These are phyloP conservation scores for Xerocomus brunneocitrinus DNA, from an alignment of 768 basidiomycete genomes.

Conservation along the genomic window DNA sequence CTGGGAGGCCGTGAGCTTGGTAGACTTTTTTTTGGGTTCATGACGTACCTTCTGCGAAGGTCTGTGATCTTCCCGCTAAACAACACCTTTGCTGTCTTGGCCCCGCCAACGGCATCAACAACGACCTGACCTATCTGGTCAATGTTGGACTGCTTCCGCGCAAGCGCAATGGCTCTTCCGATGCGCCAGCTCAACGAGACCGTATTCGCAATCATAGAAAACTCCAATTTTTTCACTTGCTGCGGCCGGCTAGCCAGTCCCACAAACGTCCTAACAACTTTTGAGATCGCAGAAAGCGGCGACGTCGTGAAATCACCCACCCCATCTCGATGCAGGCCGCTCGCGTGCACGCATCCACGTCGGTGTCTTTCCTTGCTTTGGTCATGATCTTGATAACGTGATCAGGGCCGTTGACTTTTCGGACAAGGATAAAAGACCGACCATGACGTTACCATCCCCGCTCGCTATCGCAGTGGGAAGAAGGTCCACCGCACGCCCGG, in stretches of 20 bases:
- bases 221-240: constrained; percentile 30
- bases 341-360: constrained; percentile 44
- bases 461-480: constrained; percentile 35
- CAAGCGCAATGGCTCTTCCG: constrained; percentile 52
- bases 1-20: constrained; percentile 5
- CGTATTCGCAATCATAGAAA: constrained; percentile 45
- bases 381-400: constrained; percentile 34
- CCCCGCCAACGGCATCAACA: constrained; percentile 35
- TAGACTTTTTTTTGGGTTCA: background rate
- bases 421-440: constrained; percentile 6
- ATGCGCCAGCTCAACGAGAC: constrained; percentile 61
- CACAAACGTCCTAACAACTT: constrained; percentile 34
- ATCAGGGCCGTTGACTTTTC: constrained; percentile 10
- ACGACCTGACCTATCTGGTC: constrained; percentile 33
- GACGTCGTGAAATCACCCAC: constrained; percentile 10
- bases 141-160: constrained; percentile 43
- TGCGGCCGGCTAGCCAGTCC: constrained; percentile 43
- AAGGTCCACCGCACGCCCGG: constrained; percentile 25
- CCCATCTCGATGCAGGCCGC: constrained; percentile 52
- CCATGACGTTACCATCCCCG: constrained; percentile 36
- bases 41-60: constrained; percentile 35
- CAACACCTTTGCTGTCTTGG: constrained; percentile 35
- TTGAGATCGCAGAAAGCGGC: background rate
- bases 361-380: constrained; percentile 38
- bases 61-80: constrained; percentile 61